Conservation (phyloP, 192 early-diverging fungal genomes). For the Backusella macrospora region DNA sequence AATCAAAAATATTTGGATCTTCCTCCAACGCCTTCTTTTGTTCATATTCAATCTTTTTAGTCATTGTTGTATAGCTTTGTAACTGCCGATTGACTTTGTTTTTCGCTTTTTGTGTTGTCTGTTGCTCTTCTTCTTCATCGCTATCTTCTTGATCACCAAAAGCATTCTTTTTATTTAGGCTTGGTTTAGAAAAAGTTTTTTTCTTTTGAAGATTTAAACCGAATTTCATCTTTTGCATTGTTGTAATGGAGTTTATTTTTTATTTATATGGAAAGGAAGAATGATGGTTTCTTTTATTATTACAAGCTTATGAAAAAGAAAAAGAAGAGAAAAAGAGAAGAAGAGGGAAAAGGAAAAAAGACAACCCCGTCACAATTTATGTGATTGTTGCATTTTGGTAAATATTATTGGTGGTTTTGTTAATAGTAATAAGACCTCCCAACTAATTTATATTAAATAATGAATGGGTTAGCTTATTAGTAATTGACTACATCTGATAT, state of each 20-base stretch:
- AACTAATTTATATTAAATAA: not conserved
- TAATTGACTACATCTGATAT: not conserved
- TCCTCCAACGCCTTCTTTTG: conserved; percentile 68
- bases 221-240: conserved; percentile 24
- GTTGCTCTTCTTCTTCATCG: conserved; percentile 16
- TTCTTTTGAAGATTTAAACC: conserved; percentile 27
- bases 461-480: not conserved
- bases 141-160: conserved; percentile 12
- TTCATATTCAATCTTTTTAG: conserved; percentile 45
- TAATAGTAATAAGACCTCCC: conserved; percentile 4
- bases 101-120: conserved; percentile 18
- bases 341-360: too few relatives aligned
- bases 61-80: conserved; percentile 14
- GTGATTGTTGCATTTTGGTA: not conserved
- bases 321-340: too few relatives aligned
- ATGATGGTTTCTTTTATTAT: not conserved
- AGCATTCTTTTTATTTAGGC: not conserved
- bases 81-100: conserved; percentile 29
- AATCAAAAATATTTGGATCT: conserved; percentile 76
- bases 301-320: too few relatives aligned
- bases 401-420: conserved; percentile 14
- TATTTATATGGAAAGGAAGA: not conserved
- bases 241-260: not conserved
- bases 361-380: not conserved
- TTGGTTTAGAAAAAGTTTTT: not conserved